Conservation (phyloP, 257 asterid species). For the Salvia rosmarinus region DNA sequence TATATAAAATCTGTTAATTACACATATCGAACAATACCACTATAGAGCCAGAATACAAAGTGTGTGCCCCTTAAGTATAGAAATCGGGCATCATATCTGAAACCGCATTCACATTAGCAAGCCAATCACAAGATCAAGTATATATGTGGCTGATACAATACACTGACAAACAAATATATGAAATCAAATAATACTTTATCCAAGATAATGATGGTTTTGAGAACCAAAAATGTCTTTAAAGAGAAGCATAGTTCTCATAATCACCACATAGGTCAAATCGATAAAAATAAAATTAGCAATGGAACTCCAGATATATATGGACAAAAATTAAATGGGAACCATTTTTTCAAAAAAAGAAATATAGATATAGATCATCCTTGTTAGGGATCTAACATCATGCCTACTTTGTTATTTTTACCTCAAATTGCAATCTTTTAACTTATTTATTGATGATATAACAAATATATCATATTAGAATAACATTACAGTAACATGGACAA, state of each 20-base stretch:
- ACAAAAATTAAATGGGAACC: background rate
- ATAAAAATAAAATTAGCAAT: no score
- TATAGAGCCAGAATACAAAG: slow-evolving; percentile 11
- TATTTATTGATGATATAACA: no score
- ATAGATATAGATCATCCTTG: no score
- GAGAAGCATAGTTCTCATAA: background rate
- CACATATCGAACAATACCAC: slow-evolving; percentile 28
- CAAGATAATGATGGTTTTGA: background rate
- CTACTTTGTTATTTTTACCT: no score
- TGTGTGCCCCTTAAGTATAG: slow-evolving; percentile 26
- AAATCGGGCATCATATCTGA: slow-evolving; percentile 40
- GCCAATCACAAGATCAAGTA: slow-evolving; percentile 24
- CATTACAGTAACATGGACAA: no score
- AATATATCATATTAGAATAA: no score
- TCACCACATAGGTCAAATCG: no score
- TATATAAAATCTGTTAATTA: slow-evolving; percentile 23
- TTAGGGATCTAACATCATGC: no score
- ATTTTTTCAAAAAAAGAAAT: background rate
- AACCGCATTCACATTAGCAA: slow-evolving; percentile 47
- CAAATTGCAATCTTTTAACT: no score
- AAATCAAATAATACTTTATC: slow-evolving; percentile 6
- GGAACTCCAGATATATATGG: no score
- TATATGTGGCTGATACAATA: background rate
- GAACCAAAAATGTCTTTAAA: background rate
- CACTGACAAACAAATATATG: slow-evolving; percentile 8